These are phyloP conservation scores for Suillus occidentalis DNA, from an alignment of 768 basidiomycete species.

Conservation along the genomic window DNA sequence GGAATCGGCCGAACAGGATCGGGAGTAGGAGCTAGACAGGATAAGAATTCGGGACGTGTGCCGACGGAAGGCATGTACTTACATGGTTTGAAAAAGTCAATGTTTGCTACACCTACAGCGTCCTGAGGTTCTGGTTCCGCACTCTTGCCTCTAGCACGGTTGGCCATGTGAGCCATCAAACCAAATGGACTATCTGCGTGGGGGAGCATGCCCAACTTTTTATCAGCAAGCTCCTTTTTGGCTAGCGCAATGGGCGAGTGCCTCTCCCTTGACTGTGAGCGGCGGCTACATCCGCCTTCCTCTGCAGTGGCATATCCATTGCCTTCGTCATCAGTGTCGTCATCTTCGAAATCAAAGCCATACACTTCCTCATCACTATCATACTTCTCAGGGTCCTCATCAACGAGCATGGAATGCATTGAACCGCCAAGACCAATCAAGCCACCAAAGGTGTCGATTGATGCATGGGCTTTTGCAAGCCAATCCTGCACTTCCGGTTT, in stretches of 20 bases:
- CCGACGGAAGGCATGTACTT: slow-evolving; percentile 20
- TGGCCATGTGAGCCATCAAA: slow-evolving; percentile 65
- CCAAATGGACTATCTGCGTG: slow-evolving; percentile 68
- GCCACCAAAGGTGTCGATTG: slow-evolving; percentile 64
- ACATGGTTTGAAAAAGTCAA: slow-evolving; percentile 69
- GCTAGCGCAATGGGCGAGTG: slow-evolving; percentile 34
- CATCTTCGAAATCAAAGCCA: slow-evolving; percentile 42
- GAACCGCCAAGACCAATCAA: slow-evolving; percentile 64
- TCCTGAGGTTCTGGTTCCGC: slow-evolving; percentile 46
- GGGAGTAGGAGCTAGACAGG: slow-evolving; percentile 38
- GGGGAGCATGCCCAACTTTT: slow-evolving; percentile 59
- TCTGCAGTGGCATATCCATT: slow-evolving; percentile 27
- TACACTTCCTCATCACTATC: slow-evolving; percentile 41
- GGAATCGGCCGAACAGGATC: slow-evolving; percentile 41
- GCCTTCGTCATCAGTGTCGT: slow-evolving; percentile 40
- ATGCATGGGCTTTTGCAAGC: slow-evolving; percentile 73
- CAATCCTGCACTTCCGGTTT: slow-evolving; percentile 70
- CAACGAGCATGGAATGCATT: slow-evolving; percentile 31
- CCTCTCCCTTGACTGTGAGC: slow-evolving; percentile 19
- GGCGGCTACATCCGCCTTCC: slow-evolving; percentile 14
- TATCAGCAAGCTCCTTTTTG: slow-evolving; percentile 37
- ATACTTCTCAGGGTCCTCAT: slow-evolving; percentile 41
- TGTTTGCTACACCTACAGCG: slow-evolving; percentile 64
- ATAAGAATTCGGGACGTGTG: neutral
- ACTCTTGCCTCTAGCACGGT: slow-evolving; percentile 46